Evolutionary conservation across 1,284 basidiomycete genomes (phyloP).

Genomic region (Fomitopsis palustris): DNA sequence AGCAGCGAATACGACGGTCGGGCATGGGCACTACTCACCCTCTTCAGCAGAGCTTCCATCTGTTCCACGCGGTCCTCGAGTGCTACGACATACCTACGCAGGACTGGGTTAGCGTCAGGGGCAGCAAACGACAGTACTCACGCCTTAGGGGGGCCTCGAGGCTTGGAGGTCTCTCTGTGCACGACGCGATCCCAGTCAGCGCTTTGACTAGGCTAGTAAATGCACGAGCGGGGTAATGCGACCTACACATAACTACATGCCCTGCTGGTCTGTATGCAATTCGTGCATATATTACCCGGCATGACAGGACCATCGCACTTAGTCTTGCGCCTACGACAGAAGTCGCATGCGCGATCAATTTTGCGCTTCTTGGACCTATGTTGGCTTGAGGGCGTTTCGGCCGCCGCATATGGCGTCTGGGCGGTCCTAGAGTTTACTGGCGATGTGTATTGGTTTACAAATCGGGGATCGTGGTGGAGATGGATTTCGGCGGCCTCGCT

Average conservation of each 20-base stretch:
- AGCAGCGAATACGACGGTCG: neutral
- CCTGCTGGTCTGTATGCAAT: slow-evolving; percentile 62
- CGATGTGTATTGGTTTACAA: slow-evolving; percentile 17
- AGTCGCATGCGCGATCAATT: slow-evolving; percentile 69
- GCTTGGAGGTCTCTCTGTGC: slow-evolving; percentile 70
- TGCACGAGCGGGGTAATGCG: neutral
- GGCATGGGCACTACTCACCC: slow-evolving; percentile 41
- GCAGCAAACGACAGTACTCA: slow-evolving; percentile 33
- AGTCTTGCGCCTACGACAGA: slow-evolving; percentile 63
- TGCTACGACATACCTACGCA: slow-evolving; percentile 64
- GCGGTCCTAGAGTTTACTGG: slow-evolving; percentile 16
- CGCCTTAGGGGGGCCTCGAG: slow-evolving; percentile 84
- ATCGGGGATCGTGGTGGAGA: slow-evolving; percentile 19
- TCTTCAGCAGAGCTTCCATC: slow-evolving; percentile 65
- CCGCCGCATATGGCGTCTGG: slow-evolving; percentile 21
- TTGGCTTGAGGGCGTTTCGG: slow-evolving; percentile 18
- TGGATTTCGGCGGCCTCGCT: slow-evolving; percentile 20
- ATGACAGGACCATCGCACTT: slow-evolving; percentile 67
- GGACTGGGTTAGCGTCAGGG: slow-evolving; percentile 2
- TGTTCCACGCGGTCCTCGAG: slow-evolving; percentile 75
- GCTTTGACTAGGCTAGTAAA: neutral
- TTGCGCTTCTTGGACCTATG: slow-evolving; percentile 45
- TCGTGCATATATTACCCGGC: slow-evolving; percentile 62
- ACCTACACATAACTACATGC: slow-evolving; percentile 74
- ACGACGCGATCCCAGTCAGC: slow-evolving; percentile 7